These are phyloP conservation scores for Penicillium egyptiacum DNA, from an alignment of 495 filamentous ascomycete genomes.

Conservation along the genomic window DNA sequence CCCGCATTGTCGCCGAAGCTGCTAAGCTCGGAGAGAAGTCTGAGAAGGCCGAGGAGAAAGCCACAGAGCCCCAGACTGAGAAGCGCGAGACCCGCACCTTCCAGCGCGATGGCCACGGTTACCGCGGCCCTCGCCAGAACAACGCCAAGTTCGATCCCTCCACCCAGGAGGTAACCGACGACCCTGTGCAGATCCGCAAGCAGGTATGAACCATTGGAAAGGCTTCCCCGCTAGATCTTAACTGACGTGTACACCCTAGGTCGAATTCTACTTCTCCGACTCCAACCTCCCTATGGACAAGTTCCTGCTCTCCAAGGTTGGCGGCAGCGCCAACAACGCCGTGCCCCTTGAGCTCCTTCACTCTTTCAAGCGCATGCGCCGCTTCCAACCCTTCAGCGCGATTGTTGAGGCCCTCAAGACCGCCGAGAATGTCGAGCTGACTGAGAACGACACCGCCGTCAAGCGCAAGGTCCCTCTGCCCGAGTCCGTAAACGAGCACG, in stretches of 20 bases:
- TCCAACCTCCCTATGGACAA: conserved; percentile 87
- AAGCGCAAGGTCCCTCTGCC: conserved; percentile 70
- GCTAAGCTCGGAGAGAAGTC: conserved; percentile 47
- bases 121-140: conserved; percentile 30
- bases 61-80: conserved; percentile 17
- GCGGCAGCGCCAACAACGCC: conserved; percentile 73
- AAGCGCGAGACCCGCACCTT: conserved; percentile 22
- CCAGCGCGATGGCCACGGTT: conserved; percentile 20
- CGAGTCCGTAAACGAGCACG: conserved; percentile 43
- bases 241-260: conserved; percentile 49
- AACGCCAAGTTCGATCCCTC: conserved; percentile 67
- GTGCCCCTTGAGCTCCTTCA: conserved; percentile 72
- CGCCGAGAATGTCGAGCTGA: conserved; percentile 66
- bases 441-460: conserved; percentile 65
- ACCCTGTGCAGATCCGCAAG: conserved; percentile 75
- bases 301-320: conserved; percentile 74
- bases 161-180: conserved; percentile 60
- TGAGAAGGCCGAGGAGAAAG: conserved; percentile 38
- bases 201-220: conserved; percentile 51
- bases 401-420: conserved; percentile 79
- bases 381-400: conserved; percentile 79
- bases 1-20: conserved; percentile 46
- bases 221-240: neutral
- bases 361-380: conserved; percentile 90
- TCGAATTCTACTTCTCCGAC: conserved; percentile 97